phyloP scores from a whole-genome alignment of 176 grass and related monocot genomes.

The Guadua angustifolia region DNA sequence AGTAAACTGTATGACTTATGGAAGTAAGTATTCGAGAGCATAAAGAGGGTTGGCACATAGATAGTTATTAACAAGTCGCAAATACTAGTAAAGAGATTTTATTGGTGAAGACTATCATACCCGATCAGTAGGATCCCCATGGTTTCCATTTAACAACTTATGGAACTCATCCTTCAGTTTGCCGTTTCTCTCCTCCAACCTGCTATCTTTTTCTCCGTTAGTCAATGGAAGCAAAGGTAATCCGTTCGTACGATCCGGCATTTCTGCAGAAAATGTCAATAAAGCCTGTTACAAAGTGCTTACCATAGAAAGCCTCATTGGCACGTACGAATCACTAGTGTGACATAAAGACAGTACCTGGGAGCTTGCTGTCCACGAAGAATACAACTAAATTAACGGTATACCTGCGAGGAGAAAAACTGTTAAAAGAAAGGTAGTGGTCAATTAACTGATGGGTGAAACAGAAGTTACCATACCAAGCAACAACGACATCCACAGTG shows the following conservation, averaged over 20 bases:
- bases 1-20: not conserved
- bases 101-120: constrained; percentile 43
- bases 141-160: constrained; percentile 88
- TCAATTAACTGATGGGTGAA: not conserved
- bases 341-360: constrained; percentile 59
- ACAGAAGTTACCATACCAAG: constrained; percentile 57
- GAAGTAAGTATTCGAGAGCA: not conserved
- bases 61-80: not conserved
- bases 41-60: not conserved
- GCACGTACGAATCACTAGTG: not conserved
- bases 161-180: constrained; percentile 75
- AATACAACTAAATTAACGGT: constrained; percentile 93
- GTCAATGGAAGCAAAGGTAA: constrained; percentile 71
- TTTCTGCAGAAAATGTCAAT: constrained; percentile 59
- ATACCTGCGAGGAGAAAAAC: constrained; percentile 60
- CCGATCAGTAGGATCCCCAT: constrained; percentile 75
- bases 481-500: constrained; percentile 88
- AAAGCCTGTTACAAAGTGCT: constrained; percentile 11
- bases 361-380: constrained; percentile 87
- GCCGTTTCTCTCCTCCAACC: constrained; percentile 68
- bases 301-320: not conserved
- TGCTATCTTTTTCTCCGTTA: constrained; percentile 66
- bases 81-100: constrained; percentile 2
- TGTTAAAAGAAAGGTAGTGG: not conserved
- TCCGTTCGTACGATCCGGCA: constrained; percentile 75